Percentiles rank a stretch among this genome's conserved stretches.
These are phyloP conservation scores for Gnomoniopsis smithogilvyi DNA, from an alignment of 2,329 filamentous ascomycete genomes.

Conservation along the genomic window DNA sequence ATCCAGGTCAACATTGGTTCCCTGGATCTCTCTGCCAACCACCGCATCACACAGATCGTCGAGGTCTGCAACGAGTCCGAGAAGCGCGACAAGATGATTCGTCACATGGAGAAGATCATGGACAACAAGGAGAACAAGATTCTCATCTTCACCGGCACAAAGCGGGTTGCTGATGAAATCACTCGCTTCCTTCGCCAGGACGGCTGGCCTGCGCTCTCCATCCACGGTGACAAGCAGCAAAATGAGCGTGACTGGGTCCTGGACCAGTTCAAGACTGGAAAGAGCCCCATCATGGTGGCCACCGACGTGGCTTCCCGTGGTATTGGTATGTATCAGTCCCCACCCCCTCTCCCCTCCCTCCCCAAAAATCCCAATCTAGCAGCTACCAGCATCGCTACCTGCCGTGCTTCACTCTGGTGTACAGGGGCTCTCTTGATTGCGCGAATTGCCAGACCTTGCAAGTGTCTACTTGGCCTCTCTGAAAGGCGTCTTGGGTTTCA, in stretches of 20 bases:
- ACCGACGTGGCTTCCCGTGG: constrained; percentile 99
- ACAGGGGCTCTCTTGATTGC: constrained; percentile 82
- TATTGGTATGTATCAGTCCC: constrained; percentile 93
- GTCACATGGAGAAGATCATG: constrained; percentile 97
- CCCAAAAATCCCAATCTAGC: constrained; percentile 37
- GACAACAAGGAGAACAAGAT: constrained; percentile 94
- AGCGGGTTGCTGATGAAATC: constrained; percentile 96
- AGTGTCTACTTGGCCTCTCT: constrained; percentile 75
- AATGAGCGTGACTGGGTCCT: constrained; percentile 99
- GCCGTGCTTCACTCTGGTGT: constrained; percentile 89
- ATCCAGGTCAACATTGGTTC: constrained; percentile 99
- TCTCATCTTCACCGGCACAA: constrained; percentile 89
- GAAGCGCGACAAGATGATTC: constrained; percentile 96
- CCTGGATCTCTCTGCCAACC: constrained; percentile 92
- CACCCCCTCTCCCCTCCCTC: constrained; percentile 36
- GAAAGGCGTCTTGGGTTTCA: constrained; percentile 84
- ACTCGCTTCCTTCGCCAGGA: constrained; percentile 96
- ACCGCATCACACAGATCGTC: constrained; percentile 96
- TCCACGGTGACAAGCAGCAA: constrained; percentile 99
- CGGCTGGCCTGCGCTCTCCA: constrained; percentile 95
- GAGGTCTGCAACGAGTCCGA: constrained; percentile 95
- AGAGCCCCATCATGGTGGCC: constrained; percentile 99
- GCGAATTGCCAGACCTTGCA: constrained; percentile 82
- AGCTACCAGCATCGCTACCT: constrained; percentile 58
- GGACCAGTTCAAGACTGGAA: constrained; percentile 98